These are phyloP conservation scores for Phellinidium pouzarii DNA, from an alignment of 1,284 basidiomycete genomes.

Conservation along the genomic window DNA sequence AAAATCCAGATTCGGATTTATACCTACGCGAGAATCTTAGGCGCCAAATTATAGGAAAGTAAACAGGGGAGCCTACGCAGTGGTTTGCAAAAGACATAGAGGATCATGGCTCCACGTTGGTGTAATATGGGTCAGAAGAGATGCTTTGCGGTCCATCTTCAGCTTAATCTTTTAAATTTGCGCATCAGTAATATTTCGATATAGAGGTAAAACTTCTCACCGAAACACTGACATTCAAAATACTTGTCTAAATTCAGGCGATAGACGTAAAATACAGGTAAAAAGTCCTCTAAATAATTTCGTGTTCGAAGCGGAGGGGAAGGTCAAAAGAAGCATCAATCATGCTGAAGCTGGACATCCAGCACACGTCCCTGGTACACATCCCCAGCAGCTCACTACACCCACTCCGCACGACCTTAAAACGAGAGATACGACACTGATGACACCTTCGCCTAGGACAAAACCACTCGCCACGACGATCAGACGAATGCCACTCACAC, in stretches of 20 bases:
- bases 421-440: constrained; percentile 76
- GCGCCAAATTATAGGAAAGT: too few relatives aligned
- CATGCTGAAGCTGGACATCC: constrained; percentile 45
- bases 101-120: too few relatives aligned
- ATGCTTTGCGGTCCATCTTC: too few relatives aligned
- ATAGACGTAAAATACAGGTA: background rate
- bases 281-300: background rate
- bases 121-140: too few relatives aligned
- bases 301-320: background rate
- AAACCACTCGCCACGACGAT: constrained; percentile 93
- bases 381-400: constrained; percentile 80
- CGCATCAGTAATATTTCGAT: too few relatives aligned
- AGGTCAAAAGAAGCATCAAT: constrained; percentile 4
- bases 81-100: too few relatives aligned
- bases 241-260: background rate
- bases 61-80: too few relatives aligned
- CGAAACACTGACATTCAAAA: background rate
- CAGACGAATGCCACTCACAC: constrained; percentile 52
- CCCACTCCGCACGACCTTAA: constrained; percentile 71
- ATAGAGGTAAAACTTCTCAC: background rate
- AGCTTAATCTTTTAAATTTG: too few relatives aligned
- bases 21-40: too few relatives aligned
- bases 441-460: constrained; percentile 89
- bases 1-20: too few relatives aligned
- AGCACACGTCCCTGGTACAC: constrained; percentile 64